Base-by-base conservation (phyloP, 1,284 basidiomycete species). In the Stygiomarasmius scandens region DNA sequence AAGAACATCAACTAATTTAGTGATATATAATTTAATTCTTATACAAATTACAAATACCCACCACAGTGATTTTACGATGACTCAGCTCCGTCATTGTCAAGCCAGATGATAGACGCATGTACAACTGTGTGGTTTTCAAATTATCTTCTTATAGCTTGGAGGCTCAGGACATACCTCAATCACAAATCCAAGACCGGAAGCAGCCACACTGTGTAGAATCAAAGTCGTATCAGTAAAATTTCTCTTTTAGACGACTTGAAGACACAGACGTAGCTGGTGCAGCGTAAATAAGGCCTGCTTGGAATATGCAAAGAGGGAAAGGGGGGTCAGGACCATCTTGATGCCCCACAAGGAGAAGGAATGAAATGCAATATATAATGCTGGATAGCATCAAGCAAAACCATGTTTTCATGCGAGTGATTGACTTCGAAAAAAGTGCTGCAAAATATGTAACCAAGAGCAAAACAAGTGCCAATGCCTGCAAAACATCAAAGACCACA, bases 341-440 rank as follows among this genome's bases (percentile, higher is more conserved):
- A 12, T 32, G 41, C 27, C 58, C 58, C 16, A 60, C 11, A 16
- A 60, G 51, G 4, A 60, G 4, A 11, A 60, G 34, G 25, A 48
- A 56, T 1, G 55, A 56, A 12, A 48, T 2, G 50, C 58, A 53
- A 41, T 53, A 60, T 14, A 54, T n/a, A 12, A 52, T 46, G n/a
- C 9, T 27, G 3, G 56, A 58, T 14, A 54, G 12, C 16, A 54
- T 44, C 52, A 58, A 49, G 6, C 51, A 24, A 41, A 44, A 54
- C 56, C 56, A 58, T n/a, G 51, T 54, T 22, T 49, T 54, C 56
- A 58, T 58, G 5, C 56, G 50, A 11, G 3, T 25, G 43, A 53
- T 38, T 2, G 44, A 43, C 11, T 27, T 16, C 10, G 56, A 53
- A 12, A 53, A 8, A 6, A 57, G 24, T 11, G 50, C 24, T 14